Evolutionary conservation across 2,329 filamentous ascomycete genomes (phyloP), one percentile per base, ranked within the genome.

Genomic region (Nannizzia gypsea): DNA sequence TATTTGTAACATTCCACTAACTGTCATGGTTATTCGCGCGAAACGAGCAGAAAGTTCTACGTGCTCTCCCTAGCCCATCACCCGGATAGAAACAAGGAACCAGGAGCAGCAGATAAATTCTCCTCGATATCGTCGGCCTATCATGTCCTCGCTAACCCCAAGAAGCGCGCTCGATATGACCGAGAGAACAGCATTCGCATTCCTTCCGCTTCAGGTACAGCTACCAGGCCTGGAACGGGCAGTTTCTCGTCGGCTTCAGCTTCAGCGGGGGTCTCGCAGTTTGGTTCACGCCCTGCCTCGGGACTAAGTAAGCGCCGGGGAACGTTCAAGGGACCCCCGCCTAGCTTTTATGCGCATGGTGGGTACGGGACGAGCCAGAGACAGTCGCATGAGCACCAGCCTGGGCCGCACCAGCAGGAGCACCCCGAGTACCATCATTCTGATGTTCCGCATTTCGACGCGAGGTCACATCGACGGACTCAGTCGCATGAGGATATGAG

Each of bases 61-160:
- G 75, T 81, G 63, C 88, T 97, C 71, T 96, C 90, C 69, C 95
- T 96, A 75, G 77, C 81, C 59, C 87, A 96, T 80, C 93, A 99
- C 74, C 93, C 93, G 0, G 93, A 99, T 79, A 84, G 85, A 71
- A 95, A 97, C 78, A 70, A 81, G 66, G 87, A 96, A 73, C 87
- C 88, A 3, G 71, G 76, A 61, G 88, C 91, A 63, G 79, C 85
- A 3, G 76, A 82, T 61, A 88, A 86, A 70, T 99, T 96, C 79
- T 84, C 90, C 72, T 81, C 83, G 66, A 87, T 96, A 71, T 87
- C 84, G 70, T 87, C 93, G 71, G 90, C 91, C 66, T 96, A 96
- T 78, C 79, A 83, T 61, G 74, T 88, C 50, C 87, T 96, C 61
- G 83, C 85, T 61, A 82, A 86, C 65, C 78, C 86, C 17, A 79